Conservation (phyloP, 2,329 filamentous ascomycete genomes). For the Verticillium nubilum region DNA sequence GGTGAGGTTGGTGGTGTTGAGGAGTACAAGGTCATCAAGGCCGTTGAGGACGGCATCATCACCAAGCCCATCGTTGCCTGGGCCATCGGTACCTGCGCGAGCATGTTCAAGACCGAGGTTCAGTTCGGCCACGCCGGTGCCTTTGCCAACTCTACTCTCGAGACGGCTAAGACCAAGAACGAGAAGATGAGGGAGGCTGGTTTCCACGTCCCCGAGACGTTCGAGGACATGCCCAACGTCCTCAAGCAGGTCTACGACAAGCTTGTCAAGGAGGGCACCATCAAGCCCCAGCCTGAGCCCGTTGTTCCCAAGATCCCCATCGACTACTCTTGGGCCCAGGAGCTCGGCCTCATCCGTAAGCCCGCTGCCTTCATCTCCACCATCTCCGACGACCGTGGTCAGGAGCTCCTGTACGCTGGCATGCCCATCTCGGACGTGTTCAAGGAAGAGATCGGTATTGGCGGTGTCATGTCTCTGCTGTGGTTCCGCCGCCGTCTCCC, state of each 20-base stretch:
- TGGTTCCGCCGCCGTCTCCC: slow-evolving; percentile 99
- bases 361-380: slow-evolving; percentile 99
- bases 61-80: slow-evolving; percentile 99
- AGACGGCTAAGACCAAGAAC: slow-evolving; percentile 97
- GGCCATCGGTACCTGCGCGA: slow-evolving; percentile 98
- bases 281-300: slow-evolving; percentile 83
- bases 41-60: slow-evolving; percentile 88
- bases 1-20: slow-evolving; percentile 99
- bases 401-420: slow-evolving; percentile 96
- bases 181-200: slow-evolving; percentile 92
- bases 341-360: slow-evolving; percentile 98
- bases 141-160: slow-evolving; percentile 98
- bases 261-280: slow-evolving; percentile 77
- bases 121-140: slow-evolving; percentile 99
- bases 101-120: slow-evolving; percentile 99
- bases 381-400: slow-evolving; percentile 98
- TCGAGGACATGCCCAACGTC: slow-evolving; percentile 82
- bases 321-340: slow-evolving; percentile 99
- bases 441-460: slow-evolving; percentile 97
- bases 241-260: slow-evolving; percentile 83
- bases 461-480: slow-evolving; percentile 98
- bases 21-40: slow-evolving; percentile 99
- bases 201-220: slow-evolving; percentile 90
- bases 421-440: slow-evolving; percentile 99
- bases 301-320: slow-evolving; percentile 98